These are phyloP conservation scores for Quercus engelmannii DNA, from an alignment of 306 rosid species.

Conservation along the genomic window DNA sequence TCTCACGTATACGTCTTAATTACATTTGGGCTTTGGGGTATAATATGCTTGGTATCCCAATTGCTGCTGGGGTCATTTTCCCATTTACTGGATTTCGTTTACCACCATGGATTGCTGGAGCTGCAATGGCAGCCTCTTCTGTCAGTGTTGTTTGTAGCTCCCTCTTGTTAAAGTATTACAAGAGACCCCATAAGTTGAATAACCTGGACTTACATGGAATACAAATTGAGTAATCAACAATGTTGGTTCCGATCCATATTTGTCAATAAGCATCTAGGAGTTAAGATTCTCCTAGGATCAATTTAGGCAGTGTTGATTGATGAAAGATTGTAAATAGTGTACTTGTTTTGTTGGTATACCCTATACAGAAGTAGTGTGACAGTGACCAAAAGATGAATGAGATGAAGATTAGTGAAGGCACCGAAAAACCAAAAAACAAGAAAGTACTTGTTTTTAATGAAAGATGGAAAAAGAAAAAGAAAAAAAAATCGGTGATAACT, in stretches of 20 bases:
- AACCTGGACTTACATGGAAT: conserved; percentile 45
- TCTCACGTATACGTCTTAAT: conserved; percentile 56
- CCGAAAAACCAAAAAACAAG: neutral
- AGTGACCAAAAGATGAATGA: too few species aligned
- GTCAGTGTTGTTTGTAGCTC: conserved; percentile 82
- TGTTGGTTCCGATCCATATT: neutral
- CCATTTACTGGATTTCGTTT: conserved; percentile 56
- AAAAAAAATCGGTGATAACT: neutral
- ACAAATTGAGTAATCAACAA: conserved; percentile 30
- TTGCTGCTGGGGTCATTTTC: conserved; percentile 64
- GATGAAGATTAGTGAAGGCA: neutral
- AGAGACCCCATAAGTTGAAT: conserved; percentile 57
- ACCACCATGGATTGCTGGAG: conserved; percentile 94
- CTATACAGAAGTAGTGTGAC: neutral
- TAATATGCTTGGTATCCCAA: conserved; percentile 73
- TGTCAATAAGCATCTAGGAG: neutral
- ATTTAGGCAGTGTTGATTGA: neutral
- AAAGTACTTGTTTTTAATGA: neutral
- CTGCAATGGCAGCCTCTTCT: conserved; percentile 94
- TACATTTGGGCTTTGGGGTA: conserved; percentile 81
- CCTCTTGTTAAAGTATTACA: conserved; percentile 60
- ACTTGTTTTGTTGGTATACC: neutral
- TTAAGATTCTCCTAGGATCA: neutral
- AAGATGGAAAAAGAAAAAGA: neutral
- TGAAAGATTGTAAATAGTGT: neutral